Conservation (phyloP, 2,329 filamentous ascomycete species). For the Colletotrichum falcatum region DNA sequence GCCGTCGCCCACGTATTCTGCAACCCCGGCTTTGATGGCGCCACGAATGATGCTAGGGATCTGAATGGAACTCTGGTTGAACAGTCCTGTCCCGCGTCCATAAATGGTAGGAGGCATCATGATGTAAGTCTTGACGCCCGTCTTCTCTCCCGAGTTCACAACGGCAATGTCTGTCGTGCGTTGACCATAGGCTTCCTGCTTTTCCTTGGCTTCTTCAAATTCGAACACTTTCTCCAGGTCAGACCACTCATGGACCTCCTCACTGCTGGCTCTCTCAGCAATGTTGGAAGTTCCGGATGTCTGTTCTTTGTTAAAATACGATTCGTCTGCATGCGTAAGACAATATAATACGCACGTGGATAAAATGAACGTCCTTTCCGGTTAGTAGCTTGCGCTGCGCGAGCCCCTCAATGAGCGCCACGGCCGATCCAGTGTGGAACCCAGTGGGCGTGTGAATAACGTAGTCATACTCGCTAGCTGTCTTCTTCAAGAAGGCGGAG, state of each 20-base stretch:
- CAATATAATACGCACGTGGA: constrained; percentile 50
- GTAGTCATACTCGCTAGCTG: constrained; percentile 48
- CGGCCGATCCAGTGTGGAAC: constrained; percentile 52
- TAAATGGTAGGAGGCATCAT: constrained; percentile 62
- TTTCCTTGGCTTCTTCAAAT: constrained; percentile 54
- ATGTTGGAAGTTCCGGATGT: constrained; percentile 59
- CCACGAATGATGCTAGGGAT: constrained; percentile 51
- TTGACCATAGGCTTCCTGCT: constrained; percentile 53
- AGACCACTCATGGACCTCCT: constrained; percentile 51
- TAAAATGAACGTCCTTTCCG: constrained; percentile 51
- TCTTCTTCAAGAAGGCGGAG: constrained; percentile 39
- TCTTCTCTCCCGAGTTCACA: constrained; percentile 52
- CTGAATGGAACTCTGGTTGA: constrained; percentile 54
- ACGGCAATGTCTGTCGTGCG: constrained; percentile 59
- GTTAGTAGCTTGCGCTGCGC: constrained; percentile 51
- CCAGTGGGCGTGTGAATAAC: constrained; percentile 58
- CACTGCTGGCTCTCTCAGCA: constrained; percentile 54
- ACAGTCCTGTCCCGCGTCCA: constrained; percentile 57
- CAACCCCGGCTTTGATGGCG: constrained; percentile 44
- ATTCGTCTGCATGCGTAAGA: neutral
- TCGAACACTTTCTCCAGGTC: constrained; percentile 59
- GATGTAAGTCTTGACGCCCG: constrained; percentile 58
- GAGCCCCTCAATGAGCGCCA: constrained; percentile 57
- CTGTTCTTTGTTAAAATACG: constrained; percentile 28
- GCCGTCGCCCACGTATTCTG: constrained; percentile 51